Evolutionary conservation across 352 stramenopile species (phyloP), one percentile per base, ranked within the genome.

Genomic region (Globisporangium iwayamae): DNA sequence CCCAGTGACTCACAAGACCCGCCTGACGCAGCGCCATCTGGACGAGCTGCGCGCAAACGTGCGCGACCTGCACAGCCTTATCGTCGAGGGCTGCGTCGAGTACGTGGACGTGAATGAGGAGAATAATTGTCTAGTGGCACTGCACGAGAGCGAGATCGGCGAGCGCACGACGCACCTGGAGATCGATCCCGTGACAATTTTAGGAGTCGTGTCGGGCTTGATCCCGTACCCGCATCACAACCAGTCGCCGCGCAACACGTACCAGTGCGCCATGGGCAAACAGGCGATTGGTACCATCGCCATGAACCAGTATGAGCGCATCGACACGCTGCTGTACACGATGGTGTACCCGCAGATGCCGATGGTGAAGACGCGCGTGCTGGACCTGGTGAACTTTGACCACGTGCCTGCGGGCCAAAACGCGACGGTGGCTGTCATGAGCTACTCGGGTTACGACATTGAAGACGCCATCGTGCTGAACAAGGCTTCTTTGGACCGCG

Each of bases 51-150:
- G 77, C 38, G 77, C 83, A 16, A 83, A 85, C 30, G 79, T 90
- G 28, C 84, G 87, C 18, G 75, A 91, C 50, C 83, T 97, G 57
- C 76, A 85, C 67, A 87, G 79, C 60, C 67, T 97, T n/a, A 93
- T 97, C 63, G 79, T 94, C 36, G 83, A 98, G 69, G 97, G 97
- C 20, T 93, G 99, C 43, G 97, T 99, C 38, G 98, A 99, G 73
- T 99, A 99, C 79, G 94, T 99, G 30, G 98, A 99, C 76, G 98
- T 99, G 65, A 99, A 99, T 72, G 98, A 99, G 83, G 97, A 99
- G 73, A 99, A 99, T 79, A 99, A 99, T 65, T 99, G 97, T 73
- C 80, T 99, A 46, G 97, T 99, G 52, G 96, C 97, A 8, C 82
- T 99, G 16, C 93, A 96, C 54, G 94, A 98, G 73, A 85, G 81